A percentile compares a stretch with the other conserved stretches of the same genome.
Evolutionary conservation across 345 rosid genomes (phyloP).

Genomic region (Cardamine resedifolia): DNA sequence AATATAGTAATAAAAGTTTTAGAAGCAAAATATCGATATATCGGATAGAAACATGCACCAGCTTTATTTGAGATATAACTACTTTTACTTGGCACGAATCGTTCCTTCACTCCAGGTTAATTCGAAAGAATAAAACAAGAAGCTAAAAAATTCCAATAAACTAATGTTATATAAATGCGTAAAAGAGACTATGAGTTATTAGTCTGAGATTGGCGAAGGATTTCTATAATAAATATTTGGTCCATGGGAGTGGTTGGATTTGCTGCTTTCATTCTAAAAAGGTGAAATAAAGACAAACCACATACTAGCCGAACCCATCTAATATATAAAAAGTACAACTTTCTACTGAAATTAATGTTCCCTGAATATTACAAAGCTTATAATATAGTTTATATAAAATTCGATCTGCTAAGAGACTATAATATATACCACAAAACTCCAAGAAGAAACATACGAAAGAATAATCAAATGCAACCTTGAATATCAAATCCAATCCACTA

Average conservation of each 20-base stretch:
- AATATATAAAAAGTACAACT: constrained; percentile 29
- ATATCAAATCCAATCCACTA: background rate
- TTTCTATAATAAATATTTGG: constrained; percentile 18
- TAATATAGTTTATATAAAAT: constrained; percentile 13
- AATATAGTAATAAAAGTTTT: too few species aligned
- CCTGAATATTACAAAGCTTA: constrained; percentile 20
- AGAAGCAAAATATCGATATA: too few species aligned
- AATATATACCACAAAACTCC: constrained; percentile 26
- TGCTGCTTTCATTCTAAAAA: constrained; percentile 47
- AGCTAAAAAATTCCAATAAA: background rate
- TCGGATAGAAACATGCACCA: too few species aligned
- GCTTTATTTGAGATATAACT: too few species aligned
- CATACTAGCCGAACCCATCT: constrained; percentile 34
- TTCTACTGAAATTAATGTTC: constrained; percentile 38
- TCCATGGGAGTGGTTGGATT: constrained; percentile 41
- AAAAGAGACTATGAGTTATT: background rate
- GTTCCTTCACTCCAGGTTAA: background rate
- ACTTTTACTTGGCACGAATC: background rate
- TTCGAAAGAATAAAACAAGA: background rate
- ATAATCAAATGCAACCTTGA: constrained; percentile 24
- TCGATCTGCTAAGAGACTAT: constrained; percentile 24
- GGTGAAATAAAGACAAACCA: constrained; percentile 39
- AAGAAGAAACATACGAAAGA: constrained; percentile 39
- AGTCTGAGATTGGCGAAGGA: background rate
- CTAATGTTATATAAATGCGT: background rate